Percentiles rank a stretch among this genome's conserved stretches.
Evolutionary conservation across 73 alveolate genomes (phyloP).

Genomic region (Uronychia setigera): DNA sequence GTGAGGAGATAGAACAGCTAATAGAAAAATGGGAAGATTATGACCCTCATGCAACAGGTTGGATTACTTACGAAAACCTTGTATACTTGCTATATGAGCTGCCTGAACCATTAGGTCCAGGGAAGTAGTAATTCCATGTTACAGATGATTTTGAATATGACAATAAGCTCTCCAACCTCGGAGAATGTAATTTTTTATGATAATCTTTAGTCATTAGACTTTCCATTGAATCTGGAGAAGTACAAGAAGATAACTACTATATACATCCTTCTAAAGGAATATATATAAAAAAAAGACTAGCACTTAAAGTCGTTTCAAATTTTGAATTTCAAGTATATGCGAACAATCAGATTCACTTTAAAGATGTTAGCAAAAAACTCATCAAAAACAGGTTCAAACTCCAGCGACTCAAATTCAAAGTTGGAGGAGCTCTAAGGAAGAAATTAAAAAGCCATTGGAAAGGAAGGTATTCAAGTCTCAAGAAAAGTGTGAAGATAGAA

Average conservation of each 20-base stretch:
- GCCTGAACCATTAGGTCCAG: conserved; percentile 22
- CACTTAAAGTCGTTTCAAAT: neutral
- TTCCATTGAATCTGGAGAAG: neutral
- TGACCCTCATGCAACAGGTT: conserved; percentile 53
- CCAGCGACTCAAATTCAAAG: too few species aligned
- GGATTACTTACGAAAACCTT: conserved; percentile 9
- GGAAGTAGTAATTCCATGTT: too few species aligned
- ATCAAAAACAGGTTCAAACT: too few species aligned
- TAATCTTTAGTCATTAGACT: neutral
- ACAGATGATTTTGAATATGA: too few species aligned
- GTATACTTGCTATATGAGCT: conserved; percentile 7
- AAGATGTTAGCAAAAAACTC: too few species aligned
- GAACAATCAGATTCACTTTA: conserved; percentile 8
- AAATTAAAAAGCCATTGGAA: neutral
- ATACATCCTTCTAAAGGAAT: too few species aligned
- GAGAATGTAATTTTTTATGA: too few species aligned
- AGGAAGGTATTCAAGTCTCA: neutral
- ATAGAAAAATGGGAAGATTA: conserved; percentile 15
- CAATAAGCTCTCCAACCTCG: too few species aligned
- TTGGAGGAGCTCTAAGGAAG: neutral
- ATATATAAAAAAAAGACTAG: neutral
- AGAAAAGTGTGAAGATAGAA: neutral
- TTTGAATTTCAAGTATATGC: conserved; percentile 1
- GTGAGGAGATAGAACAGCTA: neutral
- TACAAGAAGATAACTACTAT: too few species aligned